Base-by-base conservation (phyloP, 306 rosid genomes). In the Dryas alaskensis region DNA sequence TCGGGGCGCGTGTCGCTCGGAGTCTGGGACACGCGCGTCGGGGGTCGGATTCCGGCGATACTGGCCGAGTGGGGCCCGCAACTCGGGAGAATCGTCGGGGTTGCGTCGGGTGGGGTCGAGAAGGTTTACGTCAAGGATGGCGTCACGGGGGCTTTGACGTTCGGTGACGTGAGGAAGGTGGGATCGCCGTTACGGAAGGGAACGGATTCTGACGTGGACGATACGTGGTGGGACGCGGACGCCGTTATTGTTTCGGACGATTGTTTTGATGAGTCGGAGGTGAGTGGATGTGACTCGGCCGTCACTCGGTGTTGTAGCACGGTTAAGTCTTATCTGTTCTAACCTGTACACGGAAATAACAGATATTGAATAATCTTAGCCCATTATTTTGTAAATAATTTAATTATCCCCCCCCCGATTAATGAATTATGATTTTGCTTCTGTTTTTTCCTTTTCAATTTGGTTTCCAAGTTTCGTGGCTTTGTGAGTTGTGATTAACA, bases 1-100 rank as follows among this genome's bases (percentile, higher is more conserved):
- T 52, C 76, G 0, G 81, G 88, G 8, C 77, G 72, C 37, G 44
- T 78, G 40, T 70, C 79, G 0, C 2, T 93, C 13, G 75, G 73
- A 6, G 50, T 89, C 10, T 91, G 92, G 97, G 98, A 93, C 81
- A 37, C 78, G 40, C 88, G 97, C 17, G 72, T 86, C 10, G 86
- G 92, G 47, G 48, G 75, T 1, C 46, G 88, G 19, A 60, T 80
- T 2, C 98, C 97, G 55, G 85, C 87, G 12, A 72, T 87, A 4
- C 50, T 79, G 0, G 86, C 89, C 42, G 91, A 91, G 25, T 93
- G 97, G 97, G 77, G 73, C 10, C 86, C 97, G 0, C 76, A 54
- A 16, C 11, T 80, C 13, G 91, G 89, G 4, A 82, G 78, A 27
- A 58, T 72, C 37, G 79, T 78, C 39, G 84, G 88, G 6, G 66